A percentile compares a stretch with the other conserved stretches of the same genome.
phyloP scores from a whole-genome alignment of 805 yeast genomes.

The Wickerhamiella slavikovae region DNA sequence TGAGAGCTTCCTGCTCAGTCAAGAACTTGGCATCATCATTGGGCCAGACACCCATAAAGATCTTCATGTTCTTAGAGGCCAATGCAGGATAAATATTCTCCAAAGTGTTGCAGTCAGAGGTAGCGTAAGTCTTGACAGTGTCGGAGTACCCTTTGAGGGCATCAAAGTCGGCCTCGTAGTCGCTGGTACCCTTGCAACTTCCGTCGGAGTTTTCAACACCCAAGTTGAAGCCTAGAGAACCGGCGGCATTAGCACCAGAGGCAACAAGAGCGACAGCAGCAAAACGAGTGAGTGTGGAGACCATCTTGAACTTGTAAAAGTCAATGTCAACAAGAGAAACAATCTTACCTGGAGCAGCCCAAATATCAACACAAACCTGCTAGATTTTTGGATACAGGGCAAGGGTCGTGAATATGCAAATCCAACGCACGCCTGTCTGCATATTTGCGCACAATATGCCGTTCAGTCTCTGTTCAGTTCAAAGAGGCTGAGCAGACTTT shows the following conservation, averaged over 20 bases:
- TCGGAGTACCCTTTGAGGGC: slow-evolving; percentile 29
- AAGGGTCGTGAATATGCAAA: no score
- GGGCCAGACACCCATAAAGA: slow-evolving; percentile 88
- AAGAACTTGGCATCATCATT: slow-evolving; percentile 59
- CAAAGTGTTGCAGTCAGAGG: slow-evolving; percentile 84
- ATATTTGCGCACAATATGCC: no score
- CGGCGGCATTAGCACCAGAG: slow-evolving; percentile 33
- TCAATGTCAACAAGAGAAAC: no score
- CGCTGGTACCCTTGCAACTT: slow-evolving; percentile 50
- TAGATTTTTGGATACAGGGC: no score
- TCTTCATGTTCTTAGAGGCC: slow-evolving; percentile 51
- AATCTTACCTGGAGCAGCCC: no score
- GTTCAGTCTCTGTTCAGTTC: no score
- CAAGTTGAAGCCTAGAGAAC: slow-evolving; percentile 63
- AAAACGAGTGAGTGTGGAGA: no score
- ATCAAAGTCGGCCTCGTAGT: slow-evolving; percentile 49
- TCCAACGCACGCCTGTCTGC: no score
- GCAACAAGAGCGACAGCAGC: slow-evolving; percentile 24
- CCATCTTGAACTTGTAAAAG: no score
- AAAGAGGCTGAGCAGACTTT: no score
- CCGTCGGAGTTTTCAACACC: slow-evolving; percentile 61
- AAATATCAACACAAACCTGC: no score
- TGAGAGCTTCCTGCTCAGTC: slow-evolving; percentile 55
- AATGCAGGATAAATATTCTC: slow-evolving; percentile 73
- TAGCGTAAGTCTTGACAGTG: slow-evolving; percentile 71